phyloP scores from a whole-genome alignment of 2,329 filamentous ascomycete genomes.

The Graphiopsis chlorocephala region DNA sequence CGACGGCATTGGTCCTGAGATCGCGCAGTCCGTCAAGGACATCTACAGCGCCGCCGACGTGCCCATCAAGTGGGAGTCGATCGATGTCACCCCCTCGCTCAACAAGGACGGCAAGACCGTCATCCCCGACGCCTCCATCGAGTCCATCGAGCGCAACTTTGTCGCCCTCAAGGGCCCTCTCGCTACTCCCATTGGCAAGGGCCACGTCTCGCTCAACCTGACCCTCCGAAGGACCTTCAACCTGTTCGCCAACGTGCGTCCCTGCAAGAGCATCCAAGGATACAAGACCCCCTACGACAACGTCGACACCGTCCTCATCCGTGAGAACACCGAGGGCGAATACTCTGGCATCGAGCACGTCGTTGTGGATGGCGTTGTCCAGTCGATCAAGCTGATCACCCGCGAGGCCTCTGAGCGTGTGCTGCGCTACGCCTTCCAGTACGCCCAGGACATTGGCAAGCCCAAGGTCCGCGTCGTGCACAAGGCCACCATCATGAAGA shows the following conservation, averaged over 20 bases:
- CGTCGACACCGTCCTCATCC: slow-evolving; percentile 95
- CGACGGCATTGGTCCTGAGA: slow-evolving; percentile 97
- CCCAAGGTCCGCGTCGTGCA: slow-evolving; percentile 97
- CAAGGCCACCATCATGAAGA: slow-evolving; percentile 99
- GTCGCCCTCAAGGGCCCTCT: slow-evolving; percentile 97
- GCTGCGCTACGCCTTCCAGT: slow-evolving; percentile 96
- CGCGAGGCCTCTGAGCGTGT: slow-evolving; percentile 92
- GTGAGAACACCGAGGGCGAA: slow-evolving; percentile 99
- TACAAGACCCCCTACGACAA: slow-evolving; percentile 98
- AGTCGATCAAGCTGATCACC: slow-evolving; percentile 99
- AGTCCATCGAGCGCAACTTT: slow-evolving; percentile 91
- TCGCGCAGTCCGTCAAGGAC: slow-evolving; percentile 96
- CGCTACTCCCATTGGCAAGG: slow-evolving; percentile 97
- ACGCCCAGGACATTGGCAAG: slow-evolving; percentile 88
- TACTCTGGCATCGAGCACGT: slow-evolving; percentile 99
- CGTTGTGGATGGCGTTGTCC: slow-evolving; percentile 94
- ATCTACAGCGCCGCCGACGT: slow-evolving; percentile 96
- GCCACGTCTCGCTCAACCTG: slow-evolving; percentile 97
- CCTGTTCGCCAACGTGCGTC: slow-evolving; percentile 98
- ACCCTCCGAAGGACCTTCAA: slow-evolving; percentile 99
- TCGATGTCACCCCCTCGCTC: slow-evolving; percentile 90
- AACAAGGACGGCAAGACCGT: slow-evolving; percentile 87
- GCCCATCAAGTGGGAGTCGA: slow-evolving; percentile 94
- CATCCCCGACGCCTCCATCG: slow-evolving; percentile 88
- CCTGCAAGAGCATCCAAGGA: slow-evolving; percentile 92